phyloP scores from a whole-genome alignment of 805 yeast genomes.

The Jamesozyma rosinii region DNA sequence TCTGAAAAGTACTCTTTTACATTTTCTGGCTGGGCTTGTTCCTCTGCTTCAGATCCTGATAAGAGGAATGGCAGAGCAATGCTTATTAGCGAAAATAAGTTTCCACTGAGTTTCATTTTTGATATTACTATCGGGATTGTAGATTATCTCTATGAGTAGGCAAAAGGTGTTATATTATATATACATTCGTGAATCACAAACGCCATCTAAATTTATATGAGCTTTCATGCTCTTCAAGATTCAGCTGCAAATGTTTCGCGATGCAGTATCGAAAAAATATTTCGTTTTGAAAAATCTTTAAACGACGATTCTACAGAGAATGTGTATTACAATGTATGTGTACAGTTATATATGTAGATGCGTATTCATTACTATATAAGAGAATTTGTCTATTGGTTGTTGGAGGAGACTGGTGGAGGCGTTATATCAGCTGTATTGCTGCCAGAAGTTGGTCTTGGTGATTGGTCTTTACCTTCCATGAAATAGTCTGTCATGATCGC shows the following conservation, averaged over 20 bases:
- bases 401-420: slow-evolving; percentile 9
- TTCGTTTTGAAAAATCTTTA: neutral
- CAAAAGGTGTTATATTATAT: too few species aligned
- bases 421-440: neutral
- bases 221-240: too few species aligned
- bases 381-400: neutral
- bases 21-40: neutral
- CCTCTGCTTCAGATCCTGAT: neutral
- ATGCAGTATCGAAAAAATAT: neutral
- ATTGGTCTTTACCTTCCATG: slow-evolving; percentile 26
- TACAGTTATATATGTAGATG: too few species aligned
- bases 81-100: neutral
- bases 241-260: too few species aligned
- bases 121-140: too few species aligned
- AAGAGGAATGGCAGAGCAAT: neutral
- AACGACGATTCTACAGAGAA: neutral
- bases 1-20: slow-evolving; percentile 32
- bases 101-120: neutral
- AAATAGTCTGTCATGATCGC: slow-evolving; percentile 24
- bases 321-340: too few species aligned
- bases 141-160: too few species aligned
- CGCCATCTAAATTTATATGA: too few species aligned
- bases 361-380: neutral
- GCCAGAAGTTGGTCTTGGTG: slow-evolving; percentile 4
- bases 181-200: too few species aligned